Conservation (phyloP, 73 alveolate species). For the Durusdinium trenchii region DNA sequence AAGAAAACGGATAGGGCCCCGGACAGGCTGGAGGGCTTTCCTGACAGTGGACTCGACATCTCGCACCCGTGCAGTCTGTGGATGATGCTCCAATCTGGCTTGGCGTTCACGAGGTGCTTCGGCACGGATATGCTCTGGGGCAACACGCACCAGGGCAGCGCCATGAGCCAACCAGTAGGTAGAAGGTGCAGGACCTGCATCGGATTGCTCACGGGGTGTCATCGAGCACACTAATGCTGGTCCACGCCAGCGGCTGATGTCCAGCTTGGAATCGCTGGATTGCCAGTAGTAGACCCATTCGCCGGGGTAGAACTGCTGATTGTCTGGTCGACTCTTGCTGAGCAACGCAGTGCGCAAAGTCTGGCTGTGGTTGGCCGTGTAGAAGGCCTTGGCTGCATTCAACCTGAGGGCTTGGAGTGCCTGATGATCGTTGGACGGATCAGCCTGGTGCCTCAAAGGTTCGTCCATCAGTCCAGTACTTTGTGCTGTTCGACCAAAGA, state of each 20-base stretch:
- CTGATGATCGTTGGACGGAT: background rate
- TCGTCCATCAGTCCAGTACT: background rate
- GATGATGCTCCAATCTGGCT: background rate
- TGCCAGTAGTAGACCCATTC: background rate
- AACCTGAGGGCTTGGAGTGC: background rate
- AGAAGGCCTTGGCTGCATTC: slow-evolving; percentile 14
- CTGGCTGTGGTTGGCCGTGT: background rate
- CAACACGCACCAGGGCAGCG: background rate
- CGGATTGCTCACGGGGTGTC: background rate
- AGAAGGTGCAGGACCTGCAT: background rate
- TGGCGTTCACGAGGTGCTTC: background rate
- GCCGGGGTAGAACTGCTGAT: background rate
- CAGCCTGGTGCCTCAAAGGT: background rate
- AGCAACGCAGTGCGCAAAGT: background rate
- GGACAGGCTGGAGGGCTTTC: too few species aligned
- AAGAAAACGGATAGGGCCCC: too few species aligned
- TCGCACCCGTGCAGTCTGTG: background rate
- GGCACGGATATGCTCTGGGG: background rate
- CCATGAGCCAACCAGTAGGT: background rate
- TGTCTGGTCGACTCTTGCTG: background rate
- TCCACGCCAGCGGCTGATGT: background rate
- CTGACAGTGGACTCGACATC: background rate
- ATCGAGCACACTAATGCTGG: background rate
- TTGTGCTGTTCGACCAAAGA: background rate
- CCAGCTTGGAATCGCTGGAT: background rate